Percentiles rank a stretch among this genome's conserved stretches.
These are phyloP conservation scores for Rhododendron ferrugineum DNA, from an alignment of 148 eudicot species.

Conservation along the genomic window DNA sequence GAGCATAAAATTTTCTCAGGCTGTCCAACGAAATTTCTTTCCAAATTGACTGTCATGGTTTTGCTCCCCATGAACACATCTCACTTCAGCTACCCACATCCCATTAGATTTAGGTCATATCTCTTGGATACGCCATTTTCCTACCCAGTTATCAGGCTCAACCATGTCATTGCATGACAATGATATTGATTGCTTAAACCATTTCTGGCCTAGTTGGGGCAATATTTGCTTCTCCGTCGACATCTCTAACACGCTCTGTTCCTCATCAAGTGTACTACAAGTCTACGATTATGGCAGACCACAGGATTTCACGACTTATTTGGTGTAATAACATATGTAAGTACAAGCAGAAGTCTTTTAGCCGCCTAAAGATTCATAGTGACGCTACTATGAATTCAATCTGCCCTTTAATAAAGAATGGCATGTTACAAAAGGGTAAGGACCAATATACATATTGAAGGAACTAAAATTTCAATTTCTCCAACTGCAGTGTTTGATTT, in stretches of 20 bases:
- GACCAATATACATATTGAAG: background rate
- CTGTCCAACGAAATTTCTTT: background rate
- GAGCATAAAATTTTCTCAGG: background rate
- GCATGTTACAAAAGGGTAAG: background rate
- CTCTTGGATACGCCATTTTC: background rate
- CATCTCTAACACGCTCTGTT: background rate
- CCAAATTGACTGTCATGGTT: background rate
- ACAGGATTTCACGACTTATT: background rate
- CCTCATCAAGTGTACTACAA: background rate
- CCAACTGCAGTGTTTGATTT: background rate
- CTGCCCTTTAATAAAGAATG: background rate
- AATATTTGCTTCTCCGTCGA: background rate
- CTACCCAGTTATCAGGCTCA: background rate
- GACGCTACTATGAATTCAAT: conserved; percentile 2
- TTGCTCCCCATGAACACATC: background rate
- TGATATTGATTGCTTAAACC: background rate
- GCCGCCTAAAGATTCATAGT: background rate
- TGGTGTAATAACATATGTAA: background rate
- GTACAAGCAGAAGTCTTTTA: background rate
- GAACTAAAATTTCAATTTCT: background rate
- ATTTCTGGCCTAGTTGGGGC: background rate
- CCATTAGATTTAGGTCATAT: background rate
- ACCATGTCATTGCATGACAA: background rate
- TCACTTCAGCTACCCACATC: conserved; percentile 5
- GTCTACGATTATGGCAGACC: background rate